phyloP scores from a whole-genome alignment of 495 filamentous ascomycete species.

The Podospora didyma region DNA sequence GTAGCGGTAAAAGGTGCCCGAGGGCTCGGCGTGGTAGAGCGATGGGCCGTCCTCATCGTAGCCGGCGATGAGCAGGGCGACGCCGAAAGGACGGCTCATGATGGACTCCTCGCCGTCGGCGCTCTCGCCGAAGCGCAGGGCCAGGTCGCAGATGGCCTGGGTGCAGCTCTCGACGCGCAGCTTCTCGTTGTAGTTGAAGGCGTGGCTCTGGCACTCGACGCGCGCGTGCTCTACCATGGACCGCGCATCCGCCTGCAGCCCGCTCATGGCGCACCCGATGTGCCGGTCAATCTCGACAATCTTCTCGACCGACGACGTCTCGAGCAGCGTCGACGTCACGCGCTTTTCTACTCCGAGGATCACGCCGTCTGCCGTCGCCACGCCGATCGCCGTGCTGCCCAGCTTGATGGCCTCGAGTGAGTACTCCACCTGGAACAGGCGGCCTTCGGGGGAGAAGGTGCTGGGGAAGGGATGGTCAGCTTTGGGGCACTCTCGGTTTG shows the following conservation, averaged over 20 bases:
- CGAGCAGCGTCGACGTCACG: slow-evolving; percentile 92
- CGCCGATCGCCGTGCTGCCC: slow-evolving; percentile 95
- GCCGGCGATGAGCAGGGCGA: slow-evolving; percentile 92
- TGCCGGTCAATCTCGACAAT: slow-evolving; percentile 98
- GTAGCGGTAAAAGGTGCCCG: slow-evolving; percentile 97
- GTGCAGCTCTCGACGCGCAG: slow-evolving; percentile 96
- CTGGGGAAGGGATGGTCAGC: slow-evolving; percentile 39
- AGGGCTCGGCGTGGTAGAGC: slow-evolving; percentile 96
- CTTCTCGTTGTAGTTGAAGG: slow-evolving; percentile 93
- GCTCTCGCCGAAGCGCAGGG: slow-evolving; percentile 92
- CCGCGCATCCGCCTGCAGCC: slow-evolving; percentile 92
- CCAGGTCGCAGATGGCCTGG: slow-evolving; percentile 96
- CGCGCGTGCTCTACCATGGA: slow-evolving; percentile 97
- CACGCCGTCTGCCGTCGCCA: slow-evolving; percentile 89
- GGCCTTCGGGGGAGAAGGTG: slow-evolving; percentile 99
- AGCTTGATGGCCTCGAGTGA: slow-evolving; percentile 99
- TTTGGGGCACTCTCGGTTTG: neutral
- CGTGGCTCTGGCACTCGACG: slow-evolving; percentile 93
- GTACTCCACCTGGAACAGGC: slow-evolving; percentile 99
- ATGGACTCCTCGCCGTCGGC: slow-evolving; percentile 98
- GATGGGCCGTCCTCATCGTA: slow-evolving; percentile 96
- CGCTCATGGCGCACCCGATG: slow-evolving; percentile 98
- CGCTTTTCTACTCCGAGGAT: slow-evolving; percentile 98
- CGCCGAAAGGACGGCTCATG: slow-evolving; percentile 95
- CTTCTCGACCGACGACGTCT: slow-evolving; percentile 96